A percentile compares a stretch with the other conserved stretches of the same genome.
These are phyloP conservation scores for Barnettozyma pratensis DNA, from an alignment of 805 yeast genomes.

Conservation along the genomic window DNA sequence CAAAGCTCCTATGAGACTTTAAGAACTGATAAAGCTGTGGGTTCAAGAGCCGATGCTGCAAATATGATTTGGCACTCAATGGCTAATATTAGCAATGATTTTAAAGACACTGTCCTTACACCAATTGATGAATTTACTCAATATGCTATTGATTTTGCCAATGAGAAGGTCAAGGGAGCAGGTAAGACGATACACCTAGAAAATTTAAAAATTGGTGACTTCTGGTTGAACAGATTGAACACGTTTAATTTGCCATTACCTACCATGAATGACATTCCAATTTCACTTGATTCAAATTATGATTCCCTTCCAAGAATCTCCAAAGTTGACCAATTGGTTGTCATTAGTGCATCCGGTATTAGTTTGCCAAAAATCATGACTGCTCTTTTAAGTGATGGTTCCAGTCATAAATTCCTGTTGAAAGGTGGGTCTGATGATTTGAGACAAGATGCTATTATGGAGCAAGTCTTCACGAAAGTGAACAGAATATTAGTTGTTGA, in stretches of 20 bases:
- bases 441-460: slow-evolving; percentile 96
- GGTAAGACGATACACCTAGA: slow-evolving; percentile 21
- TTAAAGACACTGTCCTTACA: slow-evolving; percentile 27
- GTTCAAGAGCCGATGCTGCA: slow-evolving; percentile 49
- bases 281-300: slow-evolving; percentile 41
- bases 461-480: slow-evolving; percentile 89
- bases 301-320: slow-evolving; percentile 40
- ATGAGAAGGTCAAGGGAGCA: slow-evolving; percentile 31
- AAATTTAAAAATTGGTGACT: slow-evolving; percentile 38
- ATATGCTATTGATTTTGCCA: slow-evolving; percentile 47
- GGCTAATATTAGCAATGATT: slow-evolving; percentile 21
- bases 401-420: slow-evolving; percentile 50
- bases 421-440: slow-evolving; percentile 90
- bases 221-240: slow-evolving; percentile 55
- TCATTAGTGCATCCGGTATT: slow-evolving; percentile 75
- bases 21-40: slow-evolving; percentile 32
- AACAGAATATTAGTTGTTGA: slow-evolving; percentile 57
- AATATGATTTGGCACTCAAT: slow-evolving; percentile 41
- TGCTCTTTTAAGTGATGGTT: slow-evolving; percentile 54
- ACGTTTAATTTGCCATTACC: slow-evolving; percentile 59
- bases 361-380: slow-evolving; percentile 80
- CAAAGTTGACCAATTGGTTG: slow-evolving; percentile 39
- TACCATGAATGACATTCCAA: slow-evolving; percentile 43
- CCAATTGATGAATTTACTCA: slow-evolving; percentile 49
- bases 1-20: slow-evolving; percentile 32